Percentiles rank a stretch among this genome's conserved stretches.
Evolutionary conservation across 306 rosid genomes (phyloP).

Genomic region (Prinsepia uniflora): DNA sequence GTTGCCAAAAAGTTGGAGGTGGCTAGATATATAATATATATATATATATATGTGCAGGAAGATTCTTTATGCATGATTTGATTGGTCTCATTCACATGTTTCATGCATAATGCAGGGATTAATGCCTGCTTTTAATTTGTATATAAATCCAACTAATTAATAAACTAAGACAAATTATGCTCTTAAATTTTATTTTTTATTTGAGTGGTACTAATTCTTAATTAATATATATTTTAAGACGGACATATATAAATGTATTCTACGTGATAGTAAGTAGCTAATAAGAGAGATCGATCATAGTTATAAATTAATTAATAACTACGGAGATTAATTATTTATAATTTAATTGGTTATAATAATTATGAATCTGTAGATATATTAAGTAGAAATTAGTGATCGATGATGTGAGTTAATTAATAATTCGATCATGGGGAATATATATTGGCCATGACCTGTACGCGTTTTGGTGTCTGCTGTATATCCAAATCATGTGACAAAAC

Average conservation of each 20-base stretch:
- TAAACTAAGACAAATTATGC: neutral
- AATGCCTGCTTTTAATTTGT: slow-evolving; percentile 7
- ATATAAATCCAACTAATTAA: slow-evolving; percentile 3
- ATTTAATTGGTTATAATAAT: slow-evolving; percentile 7
- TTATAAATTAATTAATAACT: too few relatives aligned
- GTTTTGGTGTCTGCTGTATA: slow-evolving; percentile 38
- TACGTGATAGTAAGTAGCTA: too few relatives aligned
- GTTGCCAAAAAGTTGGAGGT: slow-evolving; percentile 58
- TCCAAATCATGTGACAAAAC: slow-evolving; percentile 25
- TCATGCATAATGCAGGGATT: slow-evolving; percentile 29
- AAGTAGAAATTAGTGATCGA: neutral
- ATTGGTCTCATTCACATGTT: slow-evolving; percentile 51
- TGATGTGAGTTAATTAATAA: slow-evolving; percentile 13
- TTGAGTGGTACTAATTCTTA: too few relatives aligned
- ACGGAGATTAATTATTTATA: too few relatives aligned
- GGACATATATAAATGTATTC: neutral
- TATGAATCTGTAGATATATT: neutral
- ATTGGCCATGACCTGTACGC: slow-evolving; percentile 43
- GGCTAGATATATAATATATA: neutral
- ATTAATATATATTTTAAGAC: too few relatives aligned
- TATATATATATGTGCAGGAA: slow-evolving; percentile 13
- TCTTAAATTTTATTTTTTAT: too few relatives aligned
- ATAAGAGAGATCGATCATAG: too few relatives aligned
- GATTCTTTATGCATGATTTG: slow-evolving; percentile 38
- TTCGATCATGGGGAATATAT: slow-evolving; percentile 10